These are phyloP conservation scores for Diplosphaera chodatii DNA, from an alignment of 139 green algal species.

Conservation along the genomic window DNA sequence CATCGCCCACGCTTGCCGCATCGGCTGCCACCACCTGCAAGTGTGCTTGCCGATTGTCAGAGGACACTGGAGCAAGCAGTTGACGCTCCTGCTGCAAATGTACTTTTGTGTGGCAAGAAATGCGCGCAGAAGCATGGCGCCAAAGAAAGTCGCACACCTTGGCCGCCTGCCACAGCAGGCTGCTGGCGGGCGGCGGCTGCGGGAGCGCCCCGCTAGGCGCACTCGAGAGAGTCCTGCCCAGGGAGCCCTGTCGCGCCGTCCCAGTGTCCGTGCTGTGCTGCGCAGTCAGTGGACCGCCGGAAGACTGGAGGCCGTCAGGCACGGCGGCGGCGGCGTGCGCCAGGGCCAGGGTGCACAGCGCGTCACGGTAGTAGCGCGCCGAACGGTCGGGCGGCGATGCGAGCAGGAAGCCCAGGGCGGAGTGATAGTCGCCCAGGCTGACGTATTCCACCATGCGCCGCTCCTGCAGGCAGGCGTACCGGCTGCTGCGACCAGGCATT, in stretches of 20 bases:
- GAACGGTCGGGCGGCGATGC: constrained; percentile 45
- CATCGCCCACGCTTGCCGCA: constrained; percentile 60
- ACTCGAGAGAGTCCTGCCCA: too few species aligned
- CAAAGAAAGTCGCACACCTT: constrained; percentile 18
- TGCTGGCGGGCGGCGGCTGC: too few species aligned
- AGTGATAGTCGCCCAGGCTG: constrained; percentile 61
- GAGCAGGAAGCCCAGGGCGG: constrained; percentile 77
- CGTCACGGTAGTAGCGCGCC: constrained; percentile 56
- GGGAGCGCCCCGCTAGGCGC: too few species aligned
- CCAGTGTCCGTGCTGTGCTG: not conserved
- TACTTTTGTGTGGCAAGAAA: too few species aligned
- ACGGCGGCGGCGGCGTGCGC: constrained; percentile 11
- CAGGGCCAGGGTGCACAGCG: constrained; percentile 69
- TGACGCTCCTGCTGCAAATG: too few species aligned
- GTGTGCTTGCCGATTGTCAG: too few species aligned
- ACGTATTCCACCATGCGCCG: constrained; percentile 47
- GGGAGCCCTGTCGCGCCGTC: too few species aligned
- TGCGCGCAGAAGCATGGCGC: too few species aligned
- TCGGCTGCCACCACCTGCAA: constrained; percentile 49
- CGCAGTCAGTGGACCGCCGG: too few species aligned
- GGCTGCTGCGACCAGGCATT: too few species aligned
- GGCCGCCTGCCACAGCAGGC: constrained; percentile 45
- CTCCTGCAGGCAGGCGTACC: constrained; percentile 24
- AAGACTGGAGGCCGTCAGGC: too few species aligned
- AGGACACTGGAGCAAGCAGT: too few species aligned